Conservation (phyloP, 2,329 filamentous ascomycete species). For the Fusarium transvaalense region DNA sequence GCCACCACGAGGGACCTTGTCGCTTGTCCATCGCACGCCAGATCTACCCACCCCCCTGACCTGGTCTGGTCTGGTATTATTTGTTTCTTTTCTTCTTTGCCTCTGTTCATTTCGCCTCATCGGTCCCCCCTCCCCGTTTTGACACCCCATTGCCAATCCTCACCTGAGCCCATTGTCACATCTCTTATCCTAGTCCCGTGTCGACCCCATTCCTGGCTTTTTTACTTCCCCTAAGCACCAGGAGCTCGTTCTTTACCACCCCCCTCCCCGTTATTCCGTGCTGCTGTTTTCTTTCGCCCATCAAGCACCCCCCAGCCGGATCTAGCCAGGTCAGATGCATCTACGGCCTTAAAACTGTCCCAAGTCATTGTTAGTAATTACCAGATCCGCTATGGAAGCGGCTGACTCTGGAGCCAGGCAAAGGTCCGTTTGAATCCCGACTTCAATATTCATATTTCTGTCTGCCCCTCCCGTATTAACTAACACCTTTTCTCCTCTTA, state of each 20-base stretch:
- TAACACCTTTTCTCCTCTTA: conserved; percentile 44
- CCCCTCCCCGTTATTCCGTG: conserved; percentile 38
- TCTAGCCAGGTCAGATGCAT: conserved; percentile 55
- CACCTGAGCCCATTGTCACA: conserved; percentile 49
- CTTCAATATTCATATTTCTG: conserved; percentile 43
- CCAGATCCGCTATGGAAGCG: conserved; percentile 57
- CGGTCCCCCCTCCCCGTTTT: conserved; percentile 39
- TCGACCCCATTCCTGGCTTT: conserved; percentile 48
- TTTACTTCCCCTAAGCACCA: conserved; percentile 41
- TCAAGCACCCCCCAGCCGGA: conserved; percentile 46
- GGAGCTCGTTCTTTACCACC: conserved; percentile 41
- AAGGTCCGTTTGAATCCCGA: conserved; percentile 54
- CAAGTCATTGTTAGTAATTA: conserved; percentile 54
- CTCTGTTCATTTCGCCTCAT: conserved; percentile 46
- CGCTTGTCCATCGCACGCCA: conserved; percentile 50
- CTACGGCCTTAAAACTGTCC: conserved; percentile 53
- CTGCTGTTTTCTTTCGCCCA: conserved; percentile 37
- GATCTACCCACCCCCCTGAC: conserved; percentile 50
- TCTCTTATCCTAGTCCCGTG: conserved; percentile 47
- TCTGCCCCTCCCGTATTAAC: conserved; percentile 49
- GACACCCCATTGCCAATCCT: conserved; percentile 45
- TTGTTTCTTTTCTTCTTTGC: conserved; percentile 43
- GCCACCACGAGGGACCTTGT: conserved; percentile 53
- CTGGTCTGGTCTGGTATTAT: conserved; percentile 40
- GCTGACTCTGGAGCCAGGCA: conserved; percentile 55